Evolutionary conservation across 2,329 filamentous ascomycete species (phyloP).

Genomic region (Emmonsiellopsis sp.): DNA sequence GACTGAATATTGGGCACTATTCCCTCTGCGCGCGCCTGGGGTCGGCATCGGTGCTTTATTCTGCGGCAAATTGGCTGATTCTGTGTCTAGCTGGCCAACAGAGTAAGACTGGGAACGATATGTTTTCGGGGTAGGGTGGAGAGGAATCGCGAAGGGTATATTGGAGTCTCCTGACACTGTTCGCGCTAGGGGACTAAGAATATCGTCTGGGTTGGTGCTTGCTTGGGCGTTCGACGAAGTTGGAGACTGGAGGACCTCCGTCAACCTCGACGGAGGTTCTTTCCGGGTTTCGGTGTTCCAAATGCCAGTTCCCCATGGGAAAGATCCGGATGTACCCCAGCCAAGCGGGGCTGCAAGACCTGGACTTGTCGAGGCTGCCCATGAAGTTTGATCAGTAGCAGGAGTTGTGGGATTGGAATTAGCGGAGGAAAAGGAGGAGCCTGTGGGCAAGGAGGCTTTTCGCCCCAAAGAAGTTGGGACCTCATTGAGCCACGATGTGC

Average conservation of each 20-base stretch:
- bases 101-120: constrained; percentile 96
- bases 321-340: constrained; percentile 41
- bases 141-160: constrained; percentile 77
- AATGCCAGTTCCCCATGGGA: constrained; percentile 71
- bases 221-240: constrained; percentile 51
- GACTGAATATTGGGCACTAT: constrained; percentile 51
- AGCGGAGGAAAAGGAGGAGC: constrained; percentile 67
- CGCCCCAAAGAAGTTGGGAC: constrained; percentile 59
- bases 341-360: constrained; percentile 32
- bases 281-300: constrained; percentile 70
- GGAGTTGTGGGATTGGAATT: constrained; percentile 75
- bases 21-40: constrained; percentile 26
- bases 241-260: constrained; percentile 66
- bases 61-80: constrained; percentile 34
- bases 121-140: constrained; percentile 84
- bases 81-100: constrained; percentile 76
- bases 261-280: constrained; percentile 63
- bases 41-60: constrained; percentile 22
- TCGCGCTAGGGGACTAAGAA: constrained; percentile 42
- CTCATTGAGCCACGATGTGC: constrained; percentile 82
- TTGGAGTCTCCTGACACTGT: constrained; percentile 43
- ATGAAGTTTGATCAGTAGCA: constrained; percentile 51
- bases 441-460: constrained; percentile 64
- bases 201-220: constrained; percentile 44
- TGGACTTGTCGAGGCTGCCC: constrained; percentile 30